Evolutionary conservation across 306 rosid species (phyloP).

Genomic region (Rubus idaeus): DNA sequence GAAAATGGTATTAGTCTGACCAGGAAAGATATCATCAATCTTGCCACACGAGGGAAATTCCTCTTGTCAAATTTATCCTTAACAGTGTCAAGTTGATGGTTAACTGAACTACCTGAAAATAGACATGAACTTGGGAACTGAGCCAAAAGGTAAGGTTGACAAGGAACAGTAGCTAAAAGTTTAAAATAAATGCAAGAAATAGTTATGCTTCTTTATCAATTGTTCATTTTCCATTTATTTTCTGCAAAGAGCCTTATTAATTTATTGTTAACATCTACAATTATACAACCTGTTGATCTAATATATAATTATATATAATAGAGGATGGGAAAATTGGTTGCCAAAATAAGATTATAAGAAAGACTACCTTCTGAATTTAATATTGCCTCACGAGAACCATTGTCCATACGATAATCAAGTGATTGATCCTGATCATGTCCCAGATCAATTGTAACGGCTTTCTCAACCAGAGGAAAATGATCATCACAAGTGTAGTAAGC

Average conservation of each 20-base stretch:
- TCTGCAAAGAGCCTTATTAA: neutral
- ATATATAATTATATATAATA: conserved; percentile 8
- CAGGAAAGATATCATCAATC: conserved; percentile 49
- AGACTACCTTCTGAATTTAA: conserved; percentile 60
- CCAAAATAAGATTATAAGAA: conserved; percentile 15
- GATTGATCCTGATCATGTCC: conserved; percentile 31
- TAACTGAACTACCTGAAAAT: conserved; percentile 48
- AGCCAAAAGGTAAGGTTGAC: conserved; percentile 18
- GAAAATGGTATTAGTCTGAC: conserved; percentile 52
- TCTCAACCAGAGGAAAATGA: conserved; percentile 39
- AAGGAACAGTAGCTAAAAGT: neutral
- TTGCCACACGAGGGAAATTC: conserved; percentile 37
- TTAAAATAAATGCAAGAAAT: neutral
- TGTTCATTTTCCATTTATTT: neutral
- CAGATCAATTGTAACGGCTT: conserved; percentile 33
- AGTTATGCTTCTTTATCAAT: too few species aligned
- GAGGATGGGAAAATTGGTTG: conserved; percentile 21
- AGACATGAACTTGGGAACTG: conserved; percentile 9
- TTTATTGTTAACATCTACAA: neutral
- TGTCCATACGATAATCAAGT: conserved; percentile 27
- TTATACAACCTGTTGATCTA: neutral
- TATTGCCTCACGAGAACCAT: conserved; percentile 31
- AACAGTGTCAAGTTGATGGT: conserved; percentile 36
- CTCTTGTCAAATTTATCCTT: conserved; percentile 56
- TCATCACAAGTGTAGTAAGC: conserved; percentile 85